phyloP scores from a whole-genome alignment of 805 yeast species.

The Danielia reshetovae region DNA sequence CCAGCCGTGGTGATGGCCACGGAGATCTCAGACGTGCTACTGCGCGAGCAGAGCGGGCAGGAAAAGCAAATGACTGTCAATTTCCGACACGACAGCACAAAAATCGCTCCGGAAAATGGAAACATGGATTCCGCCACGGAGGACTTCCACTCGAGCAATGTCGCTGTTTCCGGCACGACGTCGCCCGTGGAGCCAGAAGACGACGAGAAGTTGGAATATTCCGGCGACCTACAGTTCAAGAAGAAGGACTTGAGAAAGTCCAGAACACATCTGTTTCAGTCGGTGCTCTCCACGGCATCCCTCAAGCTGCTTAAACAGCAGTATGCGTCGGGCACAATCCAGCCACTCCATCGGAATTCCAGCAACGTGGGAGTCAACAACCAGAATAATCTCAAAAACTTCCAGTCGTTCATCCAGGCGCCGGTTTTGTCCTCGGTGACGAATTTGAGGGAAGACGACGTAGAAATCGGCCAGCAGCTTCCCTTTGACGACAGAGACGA shows the following conservation, averaged over 20 bases:
- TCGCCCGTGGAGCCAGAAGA: not conserved
- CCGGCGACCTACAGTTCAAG: constrained; percentile 28
- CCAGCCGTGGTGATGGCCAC: too few species aligned
- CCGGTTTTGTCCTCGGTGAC: constrained; percentile 39
- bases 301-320: constrained; percentile 36
- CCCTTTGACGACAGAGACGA: constrained; percentile 29
- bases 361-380: constrained; percentile 9
- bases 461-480: constrained; percentile 38
- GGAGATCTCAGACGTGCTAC: too few species aligned
- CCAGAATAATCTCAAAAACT: constrained; percentile 23
- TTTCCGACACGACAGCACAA: not conserved
- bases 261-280: constrained; percentile 42
- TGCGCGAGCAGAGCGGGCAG: too few species aligned
- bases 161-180: not conserved
- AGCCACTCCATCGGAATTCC: constrained; percentile 11
- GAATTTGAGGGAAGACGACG: constrained; percentile 27
- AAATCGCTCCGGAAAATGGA: not conserved
- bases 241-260: constrained; percentile 35
- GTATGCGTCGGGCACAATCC: constrained; percentile 11
- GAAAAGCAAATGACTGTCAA: too few species aligned
- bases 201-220: constrained; percentile 5
- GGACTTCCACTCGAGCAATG: too few species aligned
- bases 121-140: not conserved
- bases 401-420: constrained; percentile 44
- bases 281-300: constrained; percentile 42